Evolutionary conservation across 2,329 filamentous ascomycete genomes (phyloP).

Genomic region (Ophiosphaerella korrae): DNA sequence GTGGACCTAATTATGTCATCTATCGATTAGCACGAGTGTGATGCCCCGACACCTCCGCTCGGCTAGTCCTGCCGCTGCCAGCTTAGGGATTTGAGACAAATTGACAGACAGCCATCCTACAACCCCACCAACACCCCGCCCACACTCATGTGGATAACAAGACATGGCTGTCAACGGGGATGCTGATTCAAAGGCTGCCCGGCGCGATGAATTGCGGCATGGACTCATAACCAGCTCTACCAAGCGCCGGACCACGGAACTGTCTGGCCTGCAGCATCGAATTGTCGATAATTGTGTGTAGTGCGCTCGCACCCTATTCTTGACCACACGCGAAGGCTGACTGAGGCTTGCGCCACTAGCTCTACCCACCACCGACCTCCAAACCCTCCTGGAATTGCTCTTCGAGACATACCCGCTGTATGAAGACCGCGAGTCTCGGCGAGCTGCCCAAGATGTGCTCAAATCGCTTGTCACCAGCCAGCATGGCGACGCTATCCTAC

Average conservation of each 20-base stretch:
- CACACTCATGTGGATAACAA: conserved; percentile 36
- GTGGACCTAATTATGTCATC: conserved; percentile 20
- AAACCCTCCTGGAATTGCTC: conserved; percentile 69
- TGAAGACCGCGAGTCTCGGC: conserved; percentile 80
- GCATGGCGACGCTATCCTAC: conserved; percentile 62
- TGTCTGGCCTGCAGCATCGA: conserved; percentile 51
- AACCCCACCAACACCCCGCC: conserved; percentile 35
- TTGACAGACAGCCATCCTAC: conserved; percentile 17
- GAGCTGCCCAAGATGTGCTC: conserved; percentile 82
- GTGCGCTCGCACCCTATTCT: conserved; percentile 2
- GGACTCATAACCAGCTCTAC: conserved; percentile 55
- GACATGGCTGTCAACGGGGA: conserved; percentile 47
- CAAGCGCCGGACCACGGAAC: conserved; percentile 53
- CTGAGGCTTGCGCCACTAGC: conserved; percentile 31
- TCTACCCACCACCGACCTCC: conserved; percentile 51
- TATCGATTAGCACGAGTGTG: conserved; percentile 1
- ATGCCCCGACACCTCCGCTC: conserved; percentile 4
- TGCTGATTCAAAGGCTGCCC: conserved; percentile 36
- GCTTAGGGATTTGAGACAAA: conserved; percentile 25
- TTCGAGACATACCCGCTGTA: conserved; percentile 90
- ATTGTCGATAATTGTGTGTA: conserved; percentile 51
- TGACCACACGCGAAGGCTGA: conserved; percentile 11
- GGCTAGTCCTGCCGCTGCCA: conserved; percentile 31
- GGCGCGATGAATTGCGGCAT: conserved; percentile 46
- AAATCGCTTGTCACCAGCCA: conserved; percentile 66